Evolutionary conservation across 495 filamentous ascomycete genomes (phyloP).

Genomic region (Xylaria telfairii): DNA sequence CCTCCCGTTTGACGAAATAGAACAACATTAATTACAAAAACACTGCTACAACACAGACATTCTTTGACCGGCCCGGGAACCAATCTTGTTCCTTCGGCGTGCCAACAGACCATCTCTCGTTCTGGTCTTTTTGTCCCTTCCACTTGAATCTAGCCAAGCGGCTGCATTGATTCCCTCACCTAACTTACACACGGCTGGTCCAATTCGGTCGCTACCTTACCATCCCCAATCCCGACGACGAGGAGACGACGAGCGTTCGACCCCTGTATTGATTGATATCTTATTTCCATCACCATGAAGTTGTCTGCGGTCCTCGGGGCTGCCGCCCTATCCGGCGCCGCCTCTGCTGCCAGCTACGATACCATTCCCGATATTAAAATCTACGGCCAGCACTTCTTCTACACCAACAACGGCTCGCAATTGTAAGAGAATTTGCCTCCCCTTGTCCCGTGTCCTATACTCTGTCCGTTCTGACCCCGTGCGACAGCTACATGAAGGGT

Average conservation of each 20-base stretch:
- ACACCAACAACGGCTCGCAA: constrained; percentile 42
- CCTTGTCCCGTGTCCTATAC: too few relatives aligned
- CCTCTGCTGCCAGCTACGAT: constrained; percentile 37
- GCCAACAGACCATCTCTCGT: constrained; percentile 25
- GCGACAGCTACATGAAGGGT: constrained; percentile 69
- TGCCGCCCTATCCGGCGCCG: constrained; percentile 32
- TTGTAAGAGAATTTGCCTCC: constrained; percentile 29
- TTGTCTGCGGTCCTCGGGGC: constrained; percentile 35
- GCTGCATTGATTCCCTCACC: constrained; percentile 5
- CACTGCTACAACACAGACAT: neutral
- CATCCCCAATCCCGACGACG: neutral
- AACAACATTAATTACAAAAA: neutral
- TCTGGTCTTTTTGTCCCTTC: constrained; percentile 3
- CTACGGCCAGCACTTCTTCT: constrained; percentile 43
- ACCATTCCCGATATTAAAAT: constrained; percentile 36
- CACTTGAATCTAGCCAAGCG: neutral
- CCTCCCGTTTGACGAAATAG: neutral
- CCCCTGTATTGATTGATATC: neutral
- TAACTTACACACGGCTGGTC: constrained; percentile 13
- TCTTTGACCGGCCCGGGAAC: constrained; percentile 10
- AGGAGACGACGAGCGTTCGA: neutral
- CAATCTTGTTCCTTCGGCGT: neutral
- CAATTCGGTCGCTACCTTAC: constrained; percentile 4
- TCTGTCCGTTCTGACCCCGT: neutral
- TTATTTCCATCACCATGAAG: constrained; percentile 32